Evolutionary conservation across 2,329 filamentous ascomycete species (phyloP).

Genomic region (Aureobasidium musti): DNA sequence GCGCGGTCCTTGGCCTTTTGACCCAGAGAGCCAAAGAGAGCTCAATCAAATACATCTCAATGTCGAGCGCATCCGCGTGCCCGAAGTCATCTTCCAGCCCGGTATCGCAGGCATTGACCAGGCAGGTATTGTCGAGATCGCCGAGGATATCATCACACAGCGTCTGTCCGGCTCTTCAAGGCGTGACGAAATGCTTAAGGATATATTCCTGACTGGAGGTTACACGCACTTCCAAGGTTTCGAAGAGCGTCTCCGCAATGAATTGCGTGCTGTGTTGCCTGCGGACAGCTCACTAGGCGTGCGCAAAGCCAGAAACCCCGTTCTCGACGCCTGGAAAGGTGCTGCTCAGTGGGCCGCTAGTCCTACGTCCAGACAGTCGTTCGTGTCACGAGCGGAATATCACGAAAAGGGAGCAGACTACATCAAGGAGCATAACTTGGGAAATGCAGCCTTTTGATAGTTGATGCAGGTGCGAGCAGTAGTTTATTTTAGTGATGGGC

Average conservation of each 20-base stretch:
- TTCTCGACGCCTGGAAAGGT: conserved; percentile 90
- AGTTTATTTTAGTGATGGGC: conserved; percentile 17
- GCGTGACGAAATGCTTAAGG: conserved; percentile 71
- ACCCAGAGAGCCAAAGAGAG: conserved; percentile 75
- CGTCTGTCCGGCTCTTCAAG: conserved; percentile 62
- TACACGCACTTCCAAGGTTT: conserved; percentile 85
- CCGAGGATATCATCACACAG: conserved; percentile 83
- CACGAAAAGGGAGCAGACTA: conserved; percentile 91
- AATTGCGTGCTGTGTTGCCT: conserved; percentile 72
- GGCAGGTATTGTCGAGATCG: conserved; percentile 89
- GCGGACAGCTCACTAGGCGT: conserved; percentile 67
- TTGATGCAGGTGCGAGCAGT: conserved; percentile 26
- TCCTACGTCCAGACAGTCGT: conserved; percentile 60
- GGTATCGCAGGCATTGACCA: conserved; percentile 91
- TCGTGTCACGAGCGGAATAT: conserved; percentile 80
- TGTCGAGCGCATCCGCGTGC: conserved; percentile 91
- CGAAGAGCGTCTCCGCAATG: conserved; percentile 74
- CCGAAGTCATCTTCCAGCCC: conserved; percentile 90
- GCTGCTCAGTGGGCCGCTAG: conserved; percentile 79
- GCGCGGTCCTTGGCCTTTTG: conserved; percentile 83
- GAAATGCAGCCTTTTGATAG: conserved; percentile 43
- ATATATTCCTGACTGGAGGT: conserved; percentile 94
- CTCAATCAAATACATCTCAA: conserved; percentile 91
- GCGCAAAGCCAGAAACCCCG: conserved; percentile 70
- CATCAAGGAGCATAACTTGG: conserved; percentile 65